A percentile compares a stretch with the other conserved stretches of the same genome.
phyloP scores from a whole-genome alignment of 148 eudicot species.

The Heliamphora exappendiculata region DNA sequence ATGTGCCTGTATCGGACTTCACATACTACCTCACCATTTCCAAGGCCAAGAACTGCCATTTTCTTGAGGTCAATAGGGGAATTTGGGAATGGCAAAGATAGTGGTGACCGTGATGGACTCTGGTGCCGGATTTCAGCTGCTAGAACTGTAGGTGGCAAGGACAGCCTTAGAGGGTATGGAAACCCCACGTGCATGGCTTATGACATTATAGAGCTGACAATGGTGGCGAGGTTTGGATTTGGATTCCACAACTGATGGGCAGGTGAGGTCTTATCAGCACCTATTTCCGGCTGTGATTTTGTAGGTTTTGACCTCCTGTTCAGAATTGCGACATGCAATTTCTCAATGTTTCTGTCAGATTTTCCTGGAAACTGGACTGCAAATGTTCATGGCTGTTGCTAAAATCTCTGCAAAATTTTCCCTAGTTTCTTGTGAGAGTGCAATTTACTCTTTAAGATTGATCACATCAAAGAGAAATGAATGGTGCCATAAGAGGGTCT shows the following conservation, averaged over 20 bases:
- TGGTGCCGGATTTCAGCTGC: neutral
- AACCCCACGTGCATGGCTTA: neutral
- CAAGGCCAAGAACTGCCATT: conserved; percentile 22
- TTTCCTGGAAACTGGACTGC: neutral
- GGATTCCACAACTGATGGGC: conserved; percentile 8
- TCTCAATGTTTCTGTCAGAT: neutral
- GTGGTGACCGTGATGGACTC: neutral
- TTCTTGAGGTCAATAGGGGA: conserved; percentile 23
- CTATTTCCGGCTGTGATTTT: conserved; percentile 10
- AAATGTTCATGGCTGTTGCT: neutral
- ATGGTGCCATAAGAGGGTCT: no score
- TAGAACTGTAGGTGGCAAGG: conserved; percentile 4
- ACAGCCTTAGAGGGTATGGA: conserved; percentile 7
- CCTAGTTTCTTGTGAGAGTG: no score
- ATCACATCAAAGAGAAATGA: no score
- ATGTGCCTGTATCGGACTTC: conserved; percentile 21
- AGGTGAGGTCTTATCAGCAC: conserved; percentile 5
- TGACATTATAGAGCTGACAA: neutral
- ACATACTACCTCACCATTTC: conserved; percentile 24
- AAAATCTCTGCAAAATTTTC: neutral
- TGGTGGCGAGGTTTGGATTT: neutral
- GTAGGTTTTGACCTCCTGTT: neutral
- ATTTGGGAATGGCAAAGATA: neutral
- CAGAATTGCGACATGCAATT: neutral
- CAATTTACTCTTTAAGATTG: no score